These are phyloP conservation scores for Cornus controversa DNA, from an alignment of 148 eudicot genomes.

Conservation along the genomic window DNA sequence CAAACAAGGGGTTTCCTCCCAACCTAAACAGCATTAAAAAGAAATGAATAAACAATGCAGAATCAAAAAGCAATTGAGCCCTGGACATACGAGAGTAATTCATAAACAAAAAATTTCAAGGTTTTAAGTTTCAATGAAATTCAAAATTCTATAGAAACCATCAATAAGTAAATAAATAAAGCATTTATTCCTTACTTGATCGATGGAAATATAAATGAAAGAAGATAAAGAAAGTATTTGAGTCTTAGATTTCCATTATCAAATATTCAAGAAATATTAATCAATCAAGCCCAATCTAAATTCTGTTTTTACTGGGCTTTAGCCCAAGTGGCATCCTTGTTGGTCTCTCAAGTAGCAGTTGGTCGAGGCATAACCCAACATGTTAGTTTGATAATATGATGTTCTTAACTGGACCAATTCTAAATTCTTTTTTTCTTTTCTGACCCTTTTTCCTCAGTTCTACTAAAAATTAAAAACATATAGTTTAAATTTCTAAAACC, in stretches of 20 bases:
- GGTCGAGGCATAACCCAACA: not conserved
- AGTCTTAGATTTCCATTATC: not conserved
- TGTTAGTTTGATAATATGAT: not conserved
- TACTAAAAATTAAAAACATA: not conserved
- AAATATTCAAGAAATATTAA: not conserved
- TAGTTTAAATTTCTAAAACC: not conserved
- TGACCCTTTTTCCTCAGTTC: not conserved
- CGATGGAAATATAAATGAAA: not conserved
- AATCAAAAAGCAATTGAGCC: not conserved
- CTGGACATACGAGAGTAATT: not conserved
- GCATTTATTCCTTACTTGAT: not conserved
- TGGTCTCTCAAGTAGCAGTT: not conserved
- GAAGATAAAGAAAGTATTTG: not conserved
- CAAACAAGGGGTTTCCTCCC: conserved; percentile 80
- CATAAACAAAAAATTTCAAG: not conserved
- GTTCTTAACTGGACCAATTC: not conserved
- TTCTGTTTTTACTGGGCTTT: no score
- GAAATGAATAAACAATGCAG: not conserved
- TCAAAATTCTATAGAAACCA: not conserved
- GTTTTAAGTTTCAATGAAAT: not conserved
- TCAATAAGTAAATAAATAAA: not conserved
- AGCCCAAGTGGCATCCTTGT: no score
- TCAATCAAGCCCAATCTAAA: not conserved
- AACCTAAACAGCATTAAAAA: conserved; percentile 41
- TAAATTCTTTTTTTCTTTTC: not conserved